phyloP scores from a whole-genome alignment of 2,329 filamentous ascomycete genomes.

The Diaporthe batatas region DNA sequence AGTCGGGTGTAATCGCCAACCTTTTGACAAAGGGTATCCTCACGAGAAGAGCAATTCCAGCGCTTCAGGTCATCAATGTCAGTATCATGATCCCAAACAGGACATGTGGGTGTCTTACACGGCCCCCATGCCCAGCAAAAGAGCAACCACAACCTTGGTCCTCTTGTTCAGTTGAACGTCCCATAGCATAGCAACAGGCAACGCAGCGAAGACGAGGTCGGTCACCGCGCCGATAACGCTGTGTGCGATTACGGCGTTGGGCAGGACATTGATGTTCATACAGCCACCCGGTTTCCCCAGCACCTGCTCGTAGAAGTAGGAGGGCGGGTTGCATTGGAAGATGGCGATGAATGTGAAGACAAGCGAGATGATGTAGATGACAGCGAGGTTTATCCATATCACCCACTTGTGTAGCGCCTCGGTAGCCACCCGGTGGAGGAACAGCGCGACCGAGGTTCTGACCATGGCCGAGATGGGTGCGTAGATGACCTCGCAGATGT shows the following conservation, averaged over 20 bases:
- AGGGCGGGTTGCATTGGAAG: constrained; percentile 63
- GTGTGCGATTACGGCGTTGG: constrained; percentile 59
- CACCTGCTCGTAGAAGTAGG: constrained; percentile 62
- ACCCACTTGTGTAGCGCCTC: constrained; percentile 51
- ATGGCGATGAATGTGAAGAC: constrained; percentile 61
- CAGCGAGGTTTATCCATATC: constrained; percentile 49
- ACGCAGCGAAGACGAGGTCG: constrained; percentile 63
- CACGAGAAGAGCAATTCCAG: constrained; percentile 55
- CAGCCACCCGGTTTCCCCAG: constrained; percentile 56
- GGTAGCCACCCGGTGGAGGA: constrained; percentile 57
- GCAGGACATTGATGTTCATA: constrained; percentile 55
- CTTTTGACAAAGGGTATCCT: constrained; percentile 53
- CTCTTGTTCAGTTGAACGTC: constrained; percentile 61
- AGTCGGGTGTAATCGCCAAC: constrained; percentile 47
- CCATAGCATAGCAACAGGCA: constrained; percentile 66
- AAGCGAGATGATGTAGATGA: constrained; percentile 55
- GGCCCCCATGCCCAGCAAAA: constrained; percentile 64
- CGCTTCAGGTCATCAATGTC: constrained; percentile 46
- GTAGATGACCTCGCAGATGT: constrained; percentile 57
- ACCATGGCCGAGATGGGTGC: constrained; percentile 55
- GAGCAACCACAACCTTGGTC: constrained; percentile 60
- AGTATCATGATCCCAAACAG: background rate
- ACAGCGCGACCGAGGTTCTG: constrained; percentile 57
- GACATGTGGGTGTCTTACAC: constrained; percentile 53
- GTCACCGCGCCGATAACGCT: constrained; percentile 59